Evolutionary conservation across 2,329 filamentous ascomycete genomes (phyloP).

Genomic region (Furcasterigmium furcatum): DNA sequence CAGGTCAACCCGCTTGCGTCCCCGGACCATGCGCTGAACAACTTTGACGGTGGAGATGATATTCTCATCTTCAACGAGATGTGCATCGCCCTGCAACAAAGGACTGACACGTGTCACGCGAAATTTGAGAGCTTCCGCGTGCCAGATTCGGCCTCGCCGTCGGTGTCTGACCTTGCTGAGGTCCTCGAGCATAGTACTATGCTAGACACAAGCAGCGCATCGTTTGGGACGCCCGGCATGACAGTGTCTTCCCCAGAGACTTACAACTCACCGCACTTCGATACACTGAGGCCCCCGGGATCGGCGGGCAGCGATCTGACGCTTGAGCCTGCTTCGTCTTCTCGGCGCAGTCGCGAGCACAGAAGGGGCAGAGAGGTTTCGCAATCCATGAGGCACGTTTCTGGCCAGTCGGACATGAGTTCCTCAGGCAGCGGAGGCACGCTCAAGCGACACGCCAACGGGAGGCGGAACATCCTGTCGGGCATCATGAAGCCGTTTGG

Average conservation of each 20-base stretch:
- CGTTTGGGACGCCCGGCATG: slow-evolving; percentile 25
- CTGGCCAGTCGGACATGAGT: slow-evolving; percentile 14
- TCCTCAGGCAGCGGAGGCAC: slow-evolving; percentile 20
- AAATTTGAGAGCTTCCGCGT: slow-evolving; percentile 43
- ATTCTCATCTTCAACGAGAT: slow-evolving; percentile 49
- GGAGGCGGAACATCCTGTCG: slow-evolving; percentile 32
- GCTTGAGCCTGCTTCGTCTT: neutral
- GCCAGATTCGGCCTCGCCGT: slow-evolving; percentile 25
- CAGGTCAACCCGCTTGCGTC: slow-evolving; percentile 42
- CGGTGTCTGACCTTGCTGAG: slow-evolving; percentile 39
- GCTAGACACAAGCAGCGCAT: slow-evolving; percentile 29
- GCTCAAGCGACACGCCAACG: slow-evolving; percentile 30
- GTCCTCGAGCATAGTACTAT: slow-evolving; percentile 41
- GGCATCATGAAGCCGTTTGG: slow-evolving; percentile 42
- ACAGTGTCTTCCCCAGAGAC: neutral
- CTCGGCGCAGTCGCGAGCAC: slow-evolving; percentile 10
- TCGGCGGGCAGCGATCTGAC: slow-evolving; percentile 19
- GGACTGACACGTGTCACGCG: slow-evolving; percentile 48
- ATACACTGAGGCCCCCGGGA: slow-evolving; percentile 8
- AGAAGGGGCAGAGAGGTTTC: slow-evolving; percentile 10
- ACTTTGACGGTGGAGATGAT: slow-evolving; percentile 36
- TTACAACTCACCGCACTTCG: neutral
- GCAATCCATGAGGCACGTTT: slow-evolving; percentile 11
- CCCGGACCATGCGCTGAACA: neutral
- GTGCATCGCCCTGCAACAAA: slow-evolving; percentile 47